A percentile compares a stretch with the other conserved stretches of the same genome.
These are phyloP conservation scores for Fraxinus albicans DNA, from an alignment of 305 asterid genomes.

Conservation along the genomic window DNA sequence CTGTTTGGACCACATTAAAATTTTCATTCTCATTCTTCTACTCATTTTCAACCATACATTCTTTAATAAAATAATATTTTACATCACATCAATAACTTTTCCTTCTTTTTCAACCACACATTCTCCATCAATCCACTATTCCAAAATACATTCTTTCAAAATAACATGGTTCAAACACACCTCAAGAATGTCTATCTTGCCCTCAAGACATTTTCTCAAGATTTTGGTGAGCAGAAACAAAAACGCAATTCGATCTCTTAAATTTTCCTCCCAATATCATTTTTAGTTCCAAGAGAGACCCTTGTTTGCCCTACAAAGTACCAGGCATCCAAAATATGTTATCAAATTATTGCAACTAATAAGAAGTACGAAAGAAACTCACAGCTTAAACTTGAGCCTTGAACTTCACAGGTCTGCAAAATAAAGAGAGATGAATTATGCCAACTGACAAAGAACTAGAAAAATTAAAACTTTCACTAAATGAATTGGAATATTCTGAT, in stretches of 20 bases:
- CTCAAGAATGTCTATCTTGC: background rate
- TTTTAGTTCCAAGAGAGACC: background rate
- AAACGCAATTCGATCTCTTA: background rate
- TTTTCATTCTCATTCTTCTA: too few species aligned
- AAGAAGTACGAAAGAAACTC: conserved; percentile 36
- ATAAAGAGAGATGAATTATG: conserved; percentile 11
- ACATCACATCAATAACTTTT: too few species aligned
- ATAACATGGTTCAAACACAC: too few species aligned
- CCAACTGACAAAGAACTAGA: background rate
- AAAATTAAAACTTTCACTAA: background rate
- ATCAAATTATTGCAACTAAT: conserved; percentile 24
- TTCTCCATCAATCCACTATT: too few species aligned
- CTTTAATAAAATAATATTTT: too few species aligned
- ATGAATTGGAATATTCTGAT: background rate
- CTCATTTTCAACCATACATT: too few species aligned
- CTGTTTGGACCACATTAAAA: too few species aligned
- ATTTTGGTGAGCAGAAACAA: background rate
- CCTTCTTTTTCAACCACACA: too few species aligned
- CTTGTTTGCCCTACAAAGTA: background rate
- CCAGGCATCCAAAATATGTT: conserved; percentile 2
- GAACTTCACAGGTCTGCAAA: conserved; percentile 53
- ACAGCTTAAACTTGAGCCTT: conserved; percentile 48
- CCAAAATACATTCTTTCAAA: too few species aligned
- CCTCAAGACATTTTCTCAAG: background rate
- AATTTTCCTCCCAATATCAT: background rate